Conservation (phyloP, 2,329 filamentous ascomycete genomes). For the Cucurbitaria berberidis region DNA sequence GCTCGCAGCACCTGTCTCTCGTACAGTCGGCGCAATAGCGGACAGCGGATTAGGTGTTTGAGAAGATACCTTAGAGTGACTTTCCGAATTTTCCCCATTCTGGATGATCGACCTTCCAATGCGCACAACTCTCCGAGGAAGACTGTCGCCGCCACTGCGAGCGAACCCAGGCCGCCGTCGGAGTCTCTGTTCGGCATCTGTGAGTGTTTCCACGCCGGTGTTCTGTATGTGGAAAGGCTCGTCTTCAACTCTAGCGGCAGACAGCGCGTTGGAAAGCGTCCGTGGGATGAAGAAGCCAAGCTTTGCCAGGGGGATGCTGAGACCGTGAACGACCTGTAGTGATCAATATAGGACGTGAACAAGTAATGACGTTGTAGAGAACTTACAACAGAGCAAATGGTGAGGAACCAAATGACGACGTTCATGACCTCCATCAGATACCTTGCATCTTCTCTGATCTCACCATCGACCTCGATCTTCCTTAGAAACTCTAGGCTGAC, state of each 20-base stretch:
- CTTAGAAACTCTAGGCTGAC: slow-evolving; percentile 76
- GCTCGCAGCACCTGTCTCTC: slow-evolving; percentile 9
- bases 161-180: slow-evolving; percentile 32
- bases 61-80: slow-evolving; percentile 3
- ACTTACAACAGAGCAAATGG: slow-evolving; percentile 81
- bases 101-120: slow-evolving; percentile 46
- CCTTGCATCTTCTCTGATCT: slow-evolving; percentile 68
- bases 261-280: slow-evolving; percentile 62
- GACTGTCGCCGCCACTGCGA: slow-evolving; percentile 23
- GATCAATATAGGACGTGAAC: not conserved
- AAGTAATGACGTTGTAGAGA: not conserved
- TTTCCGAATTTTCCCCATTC: slow-evolving; percentile 19
- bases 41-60: not conserved
- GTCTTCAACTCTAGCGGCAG: slow-evolving; percentile 20
- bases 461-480: slow-evolving; percentile 63
- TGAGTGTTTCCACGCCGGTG: slow-evolving; percentile 19
- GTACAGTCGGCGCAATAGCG: not conserved
- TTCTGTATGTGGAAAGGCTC: slow-evolving; percentile 40
- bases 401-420: slow-evolving; percentile 85
- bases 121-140: slow-evolving; percentile 39
- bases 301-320: slow-evolving; percentile 80
- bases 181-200: slow-evolving; percentile 30
- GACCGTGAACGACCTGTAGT: slow-evolving; percentile 73
- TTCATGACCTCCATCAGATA: slow-evolving; percentile 69
- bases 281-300: slow-evolving; percentile 67